Base-by-base conservation (phyloP, 192 early-diverging fungal species). In the Coemansia sp. region DNA sequence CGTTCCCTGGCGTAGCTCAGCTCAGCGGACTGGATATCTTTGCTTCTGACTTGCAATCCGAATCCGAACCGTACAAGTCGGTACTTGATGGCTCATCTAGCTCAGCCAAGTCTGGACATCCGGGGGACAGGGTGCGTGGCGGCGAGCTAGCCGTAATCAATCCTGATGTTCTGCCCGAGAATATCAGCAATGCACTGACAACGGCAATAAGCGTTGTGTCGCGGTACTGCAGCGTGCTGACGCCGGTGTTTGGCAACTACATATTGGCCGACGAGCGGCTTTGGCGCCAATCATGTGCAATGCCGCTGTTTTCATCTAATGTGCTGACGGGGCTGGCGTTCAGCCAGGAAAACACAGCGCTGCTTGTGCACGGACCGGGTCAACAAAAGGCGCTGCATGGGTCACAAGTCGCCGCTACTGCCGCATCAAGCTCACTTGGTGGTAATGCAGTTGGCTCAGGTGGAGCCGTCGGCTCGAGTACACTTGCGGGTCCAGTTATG, bases 1-100 rank as follows among this genome's bases (percentile, higher is more conserved):
- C 72, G 19, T 81, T 81, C 21, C 78, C 78, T 0, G 78, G 78
- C 4, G 66, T 72, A 17, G 59, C 59, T 1, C 78, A 81, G 63
- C 69, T 81, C 19, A 69, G 78, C 35, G 72, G 78, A 3, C 62
- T 81, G 23, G 78, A 81, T 10, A 49, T 66, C 7, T 75, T 81
- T 58, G 63, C 54, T 15, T 12, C 55, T 2, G 58, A 59, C 17
- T 39, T 35, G 21, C 38, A 53, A 41, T 35, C 17, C 38, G 48
- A 29, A 25, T 6, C 17, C 4, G 49, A 22, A 0, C 35, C 50
- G 14, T 37, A 22, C 21, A 56, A 49, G 11, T 22, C 63, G 8
- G 52, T 48, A n/a, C 15, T 27, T 2, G 57, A n/a, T 11, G 41
- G 41, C 41, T 52, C 17, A 15, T 14, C 2, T 12, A 23, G 8